Evolutionary conservation across 2,329 filamentous ascomycete genomes (phyloP), one percentile per base, ranked within the genome.

Genomic region (Pochonia chlamydosporia): DNA sequence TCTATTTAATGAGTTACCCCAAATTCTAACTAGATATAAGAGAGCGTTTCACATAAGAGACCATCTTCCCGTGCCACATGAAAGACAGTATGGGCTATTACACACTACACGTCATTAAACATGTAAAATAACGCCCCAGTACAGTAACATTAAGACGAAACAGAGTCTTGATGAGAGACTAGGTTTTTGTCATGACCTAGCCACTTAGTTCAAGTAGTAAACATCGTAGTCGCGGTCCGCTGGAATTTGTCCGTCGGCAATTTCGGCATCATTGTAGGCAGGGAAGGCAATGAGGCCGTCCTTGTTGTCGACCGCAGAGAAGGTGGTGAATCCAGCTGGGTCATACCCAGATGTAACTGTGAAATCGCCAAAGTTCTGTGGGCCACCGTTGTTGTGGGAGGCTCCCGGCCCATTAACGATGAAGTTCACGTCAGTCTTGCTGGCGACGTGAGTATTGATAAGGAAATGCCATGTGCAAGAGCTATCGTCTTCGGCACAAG

Each of bases 181-280:
- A n/a, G n/a, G n/a, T n/a, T n/a, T n/a, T n/a, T n/a, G n/a, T n/a
- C n/a, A n/a, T n/a, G n/a, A n/a, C n/a, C n/a, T n/a, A n/a, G n/a
- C n/a, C n/a, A n/a, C n/a, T n/a, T n/a, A 33, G 2, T 21, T 25
- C 39, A 20, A 20, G 7, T 28, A 20, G 21, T 44, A 28, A 11
- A 44, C 42, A n/a, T 21, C n/a, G 33, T 13, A 44, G 42, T 26
- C 31, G 13, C 31, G 28, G 42, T 37, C 42, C 7, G n/a, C 21
- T 24, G 78, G 74, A 31, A 68, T 65, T 45, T 65, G 58, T 42
- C 71, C 74, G 36, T 53, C 59, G 10, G 58, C 61, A 20, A 80
- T 63, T 63, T 78, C 67, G 44, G 63, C 66, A 55, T 80, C 77
- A 55, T 68, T 74, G 58, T 79, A 81, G 28, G 72, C 67, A 26